phyloP scores from a whole-genome alignment of 768 basidiomycete genomes.

The Russula earlei region DNA sequence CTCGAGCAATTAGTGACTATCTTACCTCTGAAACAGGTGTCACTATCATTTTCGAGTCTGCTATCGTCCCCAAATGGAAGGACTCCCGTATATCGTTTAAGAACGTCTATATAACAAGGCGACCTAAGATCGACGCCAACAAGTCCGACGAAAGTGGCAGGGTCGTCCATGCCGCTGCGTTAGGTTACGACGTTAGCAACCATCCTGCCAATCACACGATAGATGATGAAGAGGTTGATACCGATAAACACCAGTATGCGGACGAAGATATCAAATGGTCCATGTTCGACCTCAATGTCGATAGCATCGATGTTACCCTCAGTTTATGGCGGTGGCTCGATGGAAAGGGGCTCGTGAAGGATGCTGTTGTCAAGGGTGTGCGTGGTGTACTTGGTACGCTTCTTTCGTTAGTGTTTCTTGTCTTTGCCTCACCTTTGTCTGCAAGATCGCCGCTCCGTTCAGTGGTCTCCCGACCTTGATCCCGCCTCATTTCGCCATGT shows the following conservation, averaged over 20 bases:
- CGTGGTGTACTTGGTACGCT: constrained; percentile 79
- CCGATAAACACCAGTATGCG: constrained; percentile 21
- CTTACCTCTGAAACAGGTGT: constrained; percentile 89
- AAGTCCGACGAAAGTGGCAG: constrained; percentile 11
- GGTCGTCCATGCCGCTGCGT: constrained; percentile 43
- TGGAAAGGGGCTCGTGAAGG: constrained; percentile 86
- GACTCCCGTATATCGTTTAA: constrained; percentile 94
- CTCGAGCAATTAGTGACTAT: constrained; percentile 83
- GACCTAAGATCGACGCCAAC: constrained; percentile 33
- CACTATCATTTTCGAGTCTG: constrained; percentile 92
- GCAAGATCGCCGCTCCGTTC: constrained; percentile 77
- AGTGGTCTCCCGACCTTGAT: constrained; percentile 75
- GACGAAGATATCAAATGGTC: constrained; percentile 67
- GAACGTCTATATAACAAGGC: constrained; percentile 88
- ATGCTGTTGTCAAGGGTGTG: constrained; percentile 89
- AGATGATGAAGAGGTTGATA: constrained; percentile 49
- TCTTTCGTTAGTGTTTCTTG: not conserved
- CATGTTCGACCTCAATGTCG: constrained; percentile 88
- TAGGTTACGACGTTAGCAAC: constrained; percentile 68
- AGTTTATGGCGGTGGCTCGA: constrained; percentile 90
- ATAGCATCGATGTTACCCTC: constrained; percentile 91
- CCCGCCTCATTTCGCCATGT: constrained; percentile 74
- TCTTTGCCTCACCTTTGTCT: not conserved
- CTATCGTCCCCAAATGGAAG: constrained; percentile 96
- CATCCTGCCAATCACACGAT: constrained; percentile 61